Evolutionary conservation across 2,329 filamentous ascomycete genomes (phyloP).

Genomic region (Lachnellula cervina): DNA sequence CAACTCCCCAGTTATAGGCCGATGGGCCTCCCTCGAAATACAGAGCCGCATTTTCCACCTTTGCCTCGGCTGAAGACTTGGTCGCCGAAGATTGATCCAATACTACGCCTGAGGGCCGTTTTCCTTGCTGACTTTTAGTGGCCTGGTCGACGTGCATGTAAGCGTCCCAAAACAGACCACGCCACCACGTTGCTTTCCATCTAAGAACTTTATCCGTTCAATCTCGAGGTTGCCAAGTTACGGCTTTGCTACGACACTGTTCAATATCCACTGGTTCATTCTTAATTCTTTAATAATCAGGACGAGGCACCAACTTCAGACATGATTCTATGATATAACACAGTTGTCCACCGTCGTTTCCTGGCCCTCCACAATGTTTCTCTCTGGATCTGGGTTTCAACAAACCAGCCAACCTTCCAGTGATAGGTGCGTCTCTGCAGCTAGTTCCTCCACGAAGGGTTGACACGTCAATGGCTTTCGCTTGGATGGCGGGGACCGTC

Average conservation of each 20-base stretch:
- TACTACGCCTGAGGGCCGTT: not conserved
- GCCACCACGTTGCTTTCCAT: conserved; percentile 2
- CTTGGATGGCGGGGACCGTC: conserved; percentile 3
- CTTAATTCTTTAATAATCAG: not conserved
- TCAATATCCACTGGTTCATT: not conserved
- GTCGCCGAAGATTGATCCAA: not conserved
- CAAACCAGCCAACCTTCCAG: conserved; percentile 2
- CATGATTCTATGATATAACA: not conserved
- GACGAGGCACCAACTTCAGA: not conserved
- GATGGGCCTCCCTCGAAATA: not conserved
- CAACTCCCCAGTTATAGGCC: conserved; percentile 7
- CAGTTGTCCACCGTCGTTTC: not conserved
- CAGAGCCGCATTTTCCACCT: conserved; percentile 10
- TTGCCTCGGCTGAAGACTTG: conserved; percentile 3
- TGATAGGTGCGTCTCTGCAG: not conserved
- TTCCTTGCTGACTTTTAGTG: conserved; percentile 1
- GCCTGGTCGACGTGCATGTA: not conserved
- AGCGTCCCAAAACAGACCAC: conserved; percentile 8
- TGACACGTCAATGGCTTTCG: conserved; percentile 6
- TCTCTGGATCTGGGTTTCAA: not conserved
- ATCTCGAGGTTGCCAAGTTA: not conserved
- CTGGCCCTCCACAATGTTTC: not conserved
- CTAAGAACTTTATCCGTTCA: not conserved
- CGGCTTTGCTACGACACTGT: not conserved
- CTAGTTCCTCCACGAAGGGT: not conserved